Evolutionary conservation across 768 basidiomycete genomes (phyloP).

Genomic region (Termitomyces sp.): DNA sequence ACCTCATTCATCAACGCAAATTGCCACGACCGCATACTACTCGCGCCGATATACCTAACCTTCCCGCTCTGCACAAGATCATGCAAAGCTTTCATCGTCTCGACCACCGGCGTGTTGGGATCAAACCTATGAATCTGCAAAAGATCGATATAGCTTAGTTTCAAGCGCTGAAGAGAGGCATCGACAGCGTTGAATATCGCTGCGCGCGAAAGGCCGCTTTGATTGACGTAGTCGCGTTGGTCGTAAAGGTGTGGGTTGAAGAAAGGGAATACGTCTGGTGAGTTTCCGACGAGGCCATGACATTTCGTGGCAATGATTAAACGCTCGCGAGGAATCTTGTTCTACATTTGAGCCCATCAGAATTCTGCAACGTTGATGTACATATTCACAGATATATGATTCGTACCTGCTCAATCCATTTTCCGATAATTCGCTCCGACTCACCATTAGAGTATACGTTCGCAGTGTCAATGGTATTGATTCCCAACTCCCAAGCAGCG

Average conservation of each 20-base stretch:
- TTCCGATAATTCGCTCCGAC: too few species aligned
- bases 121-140: slow-evolving; percentile 45
- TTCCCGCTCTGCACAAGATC: slow-evolving; percentile 34
- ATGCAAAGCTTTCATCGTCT: slow-evolving; percentile 45
- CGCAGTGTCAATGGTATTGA: slow-evolving; percentile 36
- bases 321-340: too few species aligned
- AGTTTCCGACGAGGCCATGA: slow-evolving; percentile 8
- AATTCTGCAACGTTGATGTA: too few species aligned
- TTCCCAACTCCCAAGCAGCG: slow-evolving; percentile 38
- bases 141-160: slow-evolving; percentile 28
- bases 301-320: too few species aligned
- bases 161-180: too few species aligned
- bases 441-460: slow-evolving; percentile 36
- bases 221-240: too few species aligned
- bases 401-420: too few species aligned
- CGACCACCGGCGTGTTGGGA: slow-evolving; percentile 26
- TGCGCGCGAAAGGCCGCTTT: too few species aligned
- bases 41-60: slow-evolving; percentile 47
- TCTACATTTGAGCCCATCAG: too few species aligned
- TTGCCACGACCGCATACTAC: slow-evolving; percentile 45
- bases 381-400: too few species aligned
- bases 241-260: slow-evolving; percentile 4
- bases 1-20: slow-evolving; percentile 42
- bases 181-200: too few species aligned
- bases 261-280: background rate